A percentile compares a stretch with the other conserved stretches of the same genome.
These are phyloP conservation scores for Zoysia matrella DNA, from an alignment of 202 grass and related monocot species.

Conservation along the genomic window DNA sequence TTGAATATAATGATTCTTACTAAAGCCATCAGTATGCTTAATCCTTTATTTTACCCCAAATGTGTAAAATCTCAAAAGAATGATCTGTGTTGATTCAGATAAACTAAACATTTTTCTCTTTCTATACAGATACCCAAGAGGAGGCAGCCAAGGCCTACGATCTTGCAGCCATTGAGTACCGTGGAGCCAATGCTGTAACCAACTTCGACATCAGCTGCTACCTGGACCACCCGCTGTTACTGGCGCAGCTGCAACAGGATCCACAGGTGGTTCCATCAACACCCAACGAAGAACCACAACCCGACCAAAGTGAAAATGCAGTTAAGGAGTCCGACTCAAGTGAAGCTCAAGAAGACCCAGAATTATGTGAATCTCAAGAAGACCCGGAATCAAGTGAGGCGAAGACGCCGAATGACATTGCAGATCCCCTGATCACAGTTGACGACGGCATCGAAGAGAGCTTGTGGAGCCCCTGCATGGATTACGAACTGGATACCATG, in stretches of 20 bases:
- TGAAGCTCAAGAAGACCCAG: neutral
- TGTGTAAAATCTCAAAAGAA: neutral
- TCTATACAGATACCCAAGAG: constrained; percentile 77
- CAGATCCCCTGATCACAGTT: constrained; percentile 22
- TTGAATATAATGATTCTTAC: neutral
- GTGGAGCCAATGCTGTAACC: constrained; percentile 81
- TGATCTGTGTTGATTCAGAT: neutral
- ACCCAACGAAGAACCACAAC: constrained; percentile 43
- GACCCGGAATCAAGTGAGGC: neutral
- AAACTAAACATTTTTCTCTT: neutral
- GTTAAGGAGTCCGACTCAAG: constrained; percentile 37
- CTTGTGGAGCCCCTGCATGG: constrained; percentile 63
- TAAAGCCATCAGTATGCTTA: neutral
- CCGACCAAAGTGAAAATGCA: constrained; percentile 32
- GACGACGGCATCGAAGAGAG: constrained; percentile 40
- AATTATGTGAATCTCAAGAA: no score
- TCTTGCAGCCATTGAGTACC: constrained; percentile 84
- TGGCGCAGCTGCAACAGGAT: constrained; percentile 46
- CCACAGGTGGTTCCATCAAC: constrained; percentile 37
- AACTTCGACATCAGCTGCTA: no score
- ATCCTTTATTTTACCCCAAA: neutral
- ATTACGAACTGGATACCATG: constrained; percentile 64
- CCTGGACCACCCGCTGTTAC: constrained; percentile 1
- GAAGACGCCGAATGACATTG: constrained; percentile 8
- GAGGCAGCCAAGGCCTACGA: constrained; percentile 96